Percentiles rank a stretch among this genome's conserved stretches.
phyloP scores from a whole-genome alignment of 495 filamentous ascomycete species.

The Hapsidospora chrysogenum region DNA sequence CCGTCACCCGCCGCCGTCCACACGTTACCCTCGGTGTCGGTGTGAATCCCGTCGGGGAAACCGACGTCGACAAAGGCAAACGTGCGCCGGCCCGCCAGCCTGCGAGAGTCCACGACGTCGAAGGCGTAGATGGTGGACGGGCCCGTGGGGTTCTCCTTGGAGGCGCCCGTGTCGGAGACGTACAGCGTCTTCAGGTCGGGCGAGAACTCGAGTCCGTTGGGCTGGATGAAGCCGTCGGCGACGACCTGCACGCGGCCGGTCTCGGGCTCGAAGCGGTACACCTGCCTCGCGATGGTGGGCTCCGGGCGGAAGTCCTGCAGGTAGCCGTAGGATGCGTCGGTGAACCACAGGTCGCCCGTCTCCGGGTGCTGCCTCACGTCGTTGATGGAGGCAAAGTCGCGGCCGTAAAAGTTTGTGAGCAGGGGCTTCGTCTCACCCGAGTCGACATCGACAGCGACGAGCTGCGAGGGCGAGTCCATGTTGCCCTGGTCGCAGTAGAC shows the following conservation, averaged over 20 bases:
- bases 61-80: slow-evolving; percentile 41
- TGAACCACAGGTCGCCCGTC: slow-evolving; percentile 45
- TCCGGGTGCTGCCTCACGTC: slow-evolving; percentile 33
- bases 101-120: slow-evolving; percentile 21
- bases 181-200: slow-evolving; percentile 34
- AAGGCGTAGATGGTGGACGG: slow-evolving; percentile 24
- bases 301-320: slow-evolving; percentile 37
- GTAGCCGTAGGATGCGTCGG: slow-evolving; percentile 43
- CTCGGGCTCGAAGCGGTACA: slow-evolving; percentile 33
- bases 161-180: slow-evolving; percentile 36
- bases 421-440: too few relatives aligned
- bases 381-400: slow-evolving; percentile 45
- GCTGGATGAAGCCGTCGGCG: slow-evolving; percentile 37
- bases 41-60: slow-evolving; percentile 44
- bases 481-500: too few relatives aligned
- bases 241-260: slow-evolving; percentile 31
- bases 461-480: not conserved
- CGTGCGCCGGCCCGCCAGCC: slow-evolving; percentile 25
- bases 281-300: slow-evolving; percentile 35
- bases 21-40: slow-evolving; percentile 41
- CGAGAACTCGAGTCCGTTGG: slow-evolving; percentile 41
- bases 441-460: too few relatives aligned
- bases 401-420: slow-evolving; percentile 39
- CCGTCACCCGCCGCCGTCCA: slow-evolving; percentile 45
- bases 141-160: slow-evolving; percentile 17